phyloP scores from a whole-genome alignment of 208 protist genomes.

The Vickermania ingenoplastis region DNA sequence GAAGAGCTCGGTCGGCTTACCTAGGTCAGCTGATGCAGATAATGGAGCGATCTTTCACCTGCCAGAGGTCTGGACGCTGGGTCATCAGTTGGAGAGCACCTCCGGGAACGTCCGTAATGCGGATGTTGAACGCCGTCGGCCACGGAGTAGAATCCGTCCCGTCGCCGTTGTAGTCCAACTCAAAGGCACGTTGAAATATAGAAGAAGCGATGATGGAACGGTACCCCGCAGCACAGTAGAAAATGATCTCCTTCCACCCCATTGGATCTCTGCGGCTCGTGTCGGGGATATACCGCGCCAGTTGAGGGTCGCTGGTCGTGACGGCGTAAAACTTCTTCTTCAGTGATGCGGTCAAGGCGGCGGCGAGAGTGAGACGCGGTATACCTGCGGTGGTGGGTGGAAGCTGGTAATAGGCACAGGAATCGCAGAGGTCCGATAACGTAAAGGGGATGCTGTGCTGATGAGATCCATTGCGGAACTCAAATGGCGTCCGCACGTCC shows the following conservation, averaged over 20 bases:
- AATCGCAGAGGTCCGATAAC: conserved; percentile 42
- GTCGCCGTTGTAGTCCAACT: conserved; percentile 1
- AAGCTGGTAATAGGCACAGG: conserved; percentile 28
- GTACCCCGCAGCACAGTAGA: conserved; percentile 75
- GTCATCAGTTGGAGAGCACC: conserved; percentile 78
- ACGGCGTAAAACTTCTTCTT: conserved; percentile 12
- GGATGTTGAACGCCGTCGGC: conserved; percentile 9
- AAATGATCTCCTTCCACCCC: conserved; percentile 25
- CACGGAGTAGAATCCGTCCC: not conserved
- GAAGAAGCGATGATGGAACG: conserved; percentile 70
- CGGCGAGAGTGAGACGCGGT: not conserved
- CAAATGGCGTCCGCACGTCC: conserved; percentile 68
- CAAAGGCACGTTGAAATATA: conserved; percentile 48
- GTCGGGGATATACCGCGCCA: conserved; percentile 15
- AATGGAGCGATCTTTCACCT: conserved; percentile 72
- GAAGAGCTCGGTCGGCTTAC: too few species aligned
- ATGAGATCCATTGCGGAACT: conserved; percentile 79
- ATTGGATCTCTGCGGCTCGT: conserved; percentile 5
- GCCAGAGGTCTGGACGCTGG: conserved; percentile 68
- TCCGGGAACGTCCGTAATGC: conserved; percentile 45
- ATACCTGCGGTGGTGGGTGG: not conserved
- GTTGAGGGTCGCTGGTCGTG: conserved; percentile 22
- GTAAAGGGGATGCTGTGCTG: conserved; percentile 50
- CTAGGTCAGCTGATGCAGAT: conserved; percentile 84
- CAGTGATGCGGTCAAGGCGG: not conserved